Evolutionary conservation across 176 grass and related monocot genomes (phyloP).

Genomic region (Phoenix dactylifera): DNA sequence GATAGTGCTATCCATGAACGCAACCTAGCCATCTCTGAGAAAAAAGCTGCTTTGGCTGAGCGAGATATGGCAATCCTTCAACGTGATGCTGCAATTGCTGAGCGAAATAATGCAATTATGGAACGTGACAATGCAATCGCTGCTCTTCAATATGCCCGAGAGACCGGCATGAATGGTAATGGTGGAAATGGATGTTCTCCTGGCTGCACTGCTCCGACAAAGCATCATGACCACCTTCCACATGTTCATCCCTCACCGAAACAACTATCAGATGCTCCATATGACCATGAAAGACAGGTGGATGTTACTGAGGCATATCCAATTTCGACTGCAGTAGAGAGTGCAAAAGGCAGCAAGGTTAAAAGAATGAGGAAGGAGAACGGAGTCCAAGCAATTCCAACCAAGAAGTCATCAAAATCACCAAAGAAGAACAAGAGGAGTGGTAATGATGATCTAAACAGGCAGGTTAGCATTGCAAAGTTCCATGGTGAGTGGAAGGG

Average conservation of each 20-base stretch:
- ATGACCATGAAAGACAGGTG: constrained; percentile 69
- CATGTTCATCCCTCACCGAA: constrained; percentile 47
- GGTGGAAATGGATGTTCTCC: constrained; percentile 29
- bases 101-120: constrained; percentile 59
- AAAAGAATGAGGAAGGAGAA: constrained; percentile 51
- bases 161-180: constrained; percentile 40
- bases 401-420: constrained; percentile 46
- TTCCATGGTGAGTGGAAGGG: constrained; percentile 31
- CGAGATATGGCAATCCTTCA: constrained; percentile 64
- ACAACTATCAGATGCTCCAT: constrained; percentile 72
- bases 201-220: constrained; percentile 31
- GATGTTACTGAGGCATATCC: constrained; percentile 78
- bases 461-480: background rate
- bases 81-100: constrained; percentile 68
- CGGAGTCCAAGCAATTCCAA: constrained; percentile 34
- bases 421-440: constrained; percentile 43
- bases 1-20: constrained; percentile 73
- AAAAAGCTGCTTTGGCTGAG: constrained; percentile 73
- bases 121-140: constrained; percentile 78
- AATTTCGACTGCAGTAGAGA: constrained; percentile 33
- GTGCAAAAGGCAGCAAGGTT: constrained; percentile 28
- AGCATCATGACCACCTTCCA: constrained; percentile 27
- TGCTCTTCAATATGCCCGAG: constrained; percentile 49
- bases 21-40: constrained; percentile 74
- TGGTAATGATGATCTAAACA: constrained; percentile 1